Evolutionary conservation across 1,139 yeast genomes (phyloP).

Genomic region (Yamadazyma taylorii): DNA sequence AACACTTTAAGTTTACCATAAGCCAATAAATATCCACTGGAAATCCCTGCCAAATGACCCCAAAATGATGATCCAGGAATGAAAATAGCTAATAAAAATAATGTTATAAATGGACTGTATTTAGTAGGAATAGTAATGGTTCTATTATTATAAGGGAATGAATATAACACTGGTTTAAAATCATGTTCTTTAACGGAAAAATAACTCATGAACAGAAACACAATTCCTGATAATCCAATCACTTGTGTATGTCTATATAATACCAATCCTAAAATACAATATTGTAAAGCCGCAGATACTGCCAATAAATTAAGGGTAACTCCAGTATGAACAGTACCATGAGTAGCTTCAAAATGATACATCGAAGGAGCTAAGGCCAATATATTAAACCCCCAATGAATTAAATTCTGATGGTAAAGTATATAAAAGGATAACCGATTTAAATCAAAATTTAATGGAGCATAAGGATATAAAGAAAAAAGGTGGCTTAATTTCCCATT

Average conservation of each 20-base stretch:
- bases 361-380: constrained; percentile 61
- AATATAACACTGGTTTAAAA: constrained; percentile 43
- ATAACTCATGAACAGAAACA: constrained; percentile 68
- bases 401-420: constrained; percentile 58
- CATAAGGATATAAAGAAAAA: constrained; percentile 51
- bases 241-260: constrained; percentile 57
- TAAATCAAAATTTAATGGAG: constrained; percentile 57
- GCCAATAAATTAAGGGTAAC: constrained; percentile 75
- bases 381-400: constrained; percentile 68
- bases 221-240: constrained; percentile 74
- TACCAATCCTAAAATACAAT: constrained; percentile 54
- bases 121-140: constrained; percentile 57
- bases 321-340: constrained; percentile 90
- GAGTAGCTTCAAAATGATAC: constrained; percentile 65
- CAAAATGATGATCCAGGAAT: constrained; percentile 58
- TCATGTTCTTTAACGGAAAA: constrained; percentile 61
- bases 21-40: constrained; percentile 49
- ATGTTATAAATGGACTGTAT: constrained; percentile 55
- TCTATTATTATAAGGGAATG: constrained; percentile 20
- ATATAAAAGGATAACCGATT: constrained; percentile 75
- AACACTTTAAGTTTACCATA: constrained; percentile 55
- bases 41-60: constrained; percentile 60
- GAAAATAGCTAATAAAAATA: constrained; percentile 52
- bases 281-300: constrained; percentile 67
- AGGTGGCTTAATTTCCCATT: constrained; percentile 18